A percentile compares a stretch with the other conserved stretches of the same genome.
phyloP scores from a whole-genome alignment of 352 stramenopile species.

The Phytophthora idaei region DNA sequence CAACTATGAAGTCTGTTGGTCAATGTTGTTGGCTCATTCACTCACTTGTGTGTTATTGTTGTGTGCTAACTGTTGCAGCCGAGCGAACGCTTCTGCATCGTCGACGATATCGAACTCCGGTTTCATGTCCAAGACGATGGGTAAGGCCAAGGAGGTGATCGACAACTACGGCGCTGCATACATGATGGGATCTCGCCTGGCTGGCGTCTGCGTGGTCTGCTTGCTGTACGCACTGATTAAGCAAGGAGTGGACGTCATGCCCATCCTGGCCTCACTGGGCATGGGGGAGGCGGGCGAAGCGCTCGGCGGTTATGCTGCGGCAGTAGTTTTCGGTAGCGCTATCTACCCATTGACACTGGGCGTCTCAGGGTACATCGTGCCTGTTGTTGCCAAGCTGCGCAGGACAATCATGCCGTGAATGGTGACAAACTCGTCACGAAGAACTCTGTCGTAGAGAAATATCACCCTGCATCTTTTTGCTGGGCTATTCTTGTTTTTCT shows the following conservation, averaged over 20 bases:
- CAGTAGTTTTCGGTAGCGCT: constrained; percentile 77
- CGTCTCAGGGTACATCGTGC: constrained; percentile 75
- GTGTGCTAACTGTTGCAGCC: constrained; percentile 29
- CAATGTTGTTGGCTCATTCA: background rate
- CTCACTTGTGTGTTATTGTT: background rate
- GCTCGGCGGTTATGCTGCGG: constrained; percentile 75
- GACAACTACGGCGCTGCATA: constrained; percentile 89
- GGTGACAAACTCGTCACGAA: background rate
- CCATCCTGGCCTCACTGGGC: constrained; percentile 70
- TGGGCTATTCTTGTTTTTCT: constrained; percentile 6
- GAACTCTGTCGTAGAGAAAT: constrained; percentile 3
- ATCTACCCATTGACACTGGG: constrained; percentile 86
- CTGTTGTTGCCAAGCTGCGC: constrained; percentile 67
- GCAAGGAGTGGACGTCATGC: constrained; percentile 84
- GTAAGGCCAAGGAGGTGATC: constrained; percentile 72
- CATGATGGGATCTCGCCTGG: constrained; percentile 88
- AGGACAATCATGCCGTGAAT: constrained; percentile 50
- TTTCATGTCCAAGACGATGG: constrained; percentile 68
- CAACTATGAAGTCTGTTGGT: background rate
- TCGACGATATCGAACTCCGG: constrained; percentile 28
- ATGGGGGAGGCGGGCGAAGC: constrained; percentile 75
- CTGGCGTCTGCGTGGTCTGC: constrained; percentile 77
- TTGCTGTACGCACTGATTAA: constrained; percentile 79
- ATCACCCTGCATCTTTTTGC: constrained; percentile 3
- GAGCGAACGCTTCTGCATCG: constrained; percentile 17